These are phyloP conservation scores for Tuber microsphaerosporum DNA, from an alignment of 495 filamentous ascomycete genomes.

Conservation along the genomic window DNA sequence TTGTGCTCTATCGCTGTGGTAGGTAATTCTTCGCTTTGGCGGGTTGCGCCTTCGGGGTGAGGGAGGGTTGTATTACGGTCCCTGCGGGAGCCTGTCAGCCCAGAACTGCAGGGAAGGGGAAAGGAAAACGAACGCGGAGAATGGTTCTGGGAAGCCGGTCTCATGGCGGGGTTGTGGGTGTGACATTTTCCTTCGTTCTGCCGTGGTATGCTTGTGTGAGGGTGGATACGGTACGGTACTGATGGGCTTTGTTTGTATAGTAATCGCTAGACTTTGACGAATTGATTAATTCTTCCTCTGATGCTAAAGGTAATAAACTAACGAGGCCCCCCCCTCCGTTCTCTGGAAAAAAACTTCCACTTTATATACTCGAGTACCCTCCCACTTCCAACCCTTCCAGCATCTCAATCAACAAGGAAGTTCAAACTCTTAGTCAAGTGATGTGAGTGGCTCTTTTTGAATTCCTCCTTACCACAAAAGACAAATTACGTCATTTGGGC, in stretches of 20 bases:
- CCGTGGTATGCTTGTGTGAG: neutral
- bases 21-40: conserved; percentile 18
- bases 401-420: neutral
- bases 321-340: neutral
- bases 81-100: conserved; percentile 11
- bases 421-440: neutral
- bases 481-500: conserved; percentile 22
- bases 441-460: conserved; percentile 12
- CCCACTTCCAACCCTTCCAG: neutral
- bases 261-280: neutral
- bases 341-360: neutral
- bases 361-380: too few species aligned
- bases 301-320: neutral
- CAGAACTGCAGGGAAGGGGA: neutral
- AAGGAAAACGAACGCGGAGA: conserved; percentile 17
- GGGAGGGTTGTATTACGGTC: conserved; percentile 32
- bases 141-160: conserved; percentile 33
- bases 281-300: neutral
- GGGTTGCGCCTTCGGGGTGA: conserved; percentile 24
- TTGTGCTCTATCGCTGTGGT: conserved; percentile 13
- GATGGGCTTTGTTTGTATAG: neutral
- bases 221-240: neutral
- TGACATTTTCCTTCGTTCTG: neutral
- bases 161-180: conserved; percentile 11
- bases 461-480: neutral